These are phyloP conservation scores for Starmerella bombi DNA, from an alignment of 805 yeast genomes.

Conservation along the genomic window DNA sequence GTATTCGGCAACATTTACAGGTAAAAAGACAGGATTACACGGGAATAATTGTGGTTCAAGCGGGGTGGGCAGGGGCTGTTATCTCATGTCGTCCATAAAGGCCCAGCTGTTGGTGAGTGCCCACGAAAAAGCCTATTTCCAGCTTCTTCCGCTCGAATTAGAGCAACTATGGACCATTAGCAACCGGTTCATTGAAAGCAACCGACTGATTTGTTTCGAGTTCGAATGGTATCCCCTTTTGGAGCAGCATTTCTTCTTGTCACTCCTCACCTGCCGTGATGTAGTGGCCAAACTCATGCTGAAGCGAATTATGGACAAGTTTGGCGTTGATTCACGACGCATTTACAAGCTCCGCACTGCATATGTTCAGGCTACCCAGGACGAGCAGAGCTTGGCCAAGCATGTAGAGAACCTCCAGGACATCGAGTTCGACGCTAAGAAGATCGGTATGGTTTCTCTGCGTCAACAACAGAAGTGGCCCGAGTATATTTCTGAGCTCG, in stretches of 20 bases:
- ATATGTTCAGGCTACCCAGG: slow-evolving; percentile 44
- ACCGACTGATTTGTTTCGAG: slow-evolving; percentile 21
- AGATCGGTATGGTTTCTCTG: slow-evolving; percentile 26
- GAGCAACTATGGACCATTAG: slow-evolving; percentile 34
- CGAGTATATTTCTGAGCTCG: slow-evolving; percentile 44
- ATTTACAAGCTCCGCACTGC: slow-evolving; percentile 42
- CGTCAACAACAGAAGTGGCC: slow-evolving; percentile 24
- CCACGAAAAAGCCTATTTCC: slow-evolving; percentile 38
- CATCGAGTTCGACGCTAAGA: slow-evolving; percentile 21
- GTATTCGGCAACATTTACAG: no score
- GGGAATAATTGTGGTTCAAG: no score
- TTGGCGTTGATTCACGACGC: slow-evolving; percentile 45
- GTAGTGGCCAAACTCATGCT: slow-evolving; percentile 55
- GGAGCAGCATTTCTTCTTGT: slow-evolving; percentile 59
- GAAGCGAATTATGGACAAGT: slow-evolving; percentile 53
- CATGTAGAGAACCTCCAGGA: slow-evolving; percentile 24
- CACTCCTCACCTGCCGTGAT: slow-evolving; percentile 50
- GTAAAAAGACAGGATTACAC: no score
- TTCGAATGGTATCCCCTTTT: slow-evolving; percentile 42
- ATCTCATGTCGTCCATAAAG: no score
- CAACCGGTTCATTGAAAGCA: slow-evolving; percentile 26
- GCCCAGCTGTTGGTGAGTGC: slow-evolving; percentile 40
- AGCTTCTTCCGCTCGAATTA: slow-evolving; percentile 36
- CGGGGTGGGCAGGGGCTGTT: no score
- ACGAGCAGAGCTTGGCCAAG: slow-evolving; percentile 28